phyloP scores from a whole-genome alignment of 2,329 filamentous ascomycete genomes.

The Fusarium sp. region DNA sequence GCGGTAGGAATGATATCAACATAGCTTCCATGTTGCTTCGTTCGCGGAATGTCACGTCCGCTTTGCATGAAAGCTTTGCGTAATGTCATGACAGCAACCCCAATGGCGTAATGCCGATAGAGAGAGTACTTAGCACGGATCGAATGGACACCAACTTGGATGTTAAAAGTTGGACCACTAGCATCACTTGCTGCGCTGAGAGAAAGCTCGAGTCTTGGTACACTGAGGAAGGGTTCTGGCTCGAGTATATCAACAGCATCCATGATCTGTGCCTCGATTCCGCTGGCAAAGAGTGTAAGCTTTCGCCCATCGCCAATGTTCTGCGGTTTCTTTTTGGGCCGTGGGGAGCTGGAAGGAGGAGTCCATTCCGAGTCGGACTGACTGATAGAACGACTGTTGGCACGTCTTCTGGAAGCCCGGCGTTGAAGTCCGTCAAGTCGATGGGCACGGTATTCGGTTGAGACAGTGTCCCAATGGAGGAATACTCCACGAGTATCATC shows the following conservation, averaged over 20 bases:
- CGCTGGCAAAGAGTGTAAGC: conserved; percentile 80
- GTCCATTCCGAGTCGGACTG: conserved; percentile 72
- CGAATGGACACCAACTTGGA: conserved; percentile 82
- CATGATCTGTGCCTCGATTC: conserved; percentile 88
- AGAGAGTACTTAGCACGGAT: conserved; percentile 89
- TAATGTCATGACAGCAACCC: conserved; percentile 80
- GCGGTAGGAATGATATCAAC: conserved; percentile 31
- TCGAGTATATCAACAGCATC: conserved; percentile 87
- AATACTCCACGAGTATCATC: conserved; percentile 82
- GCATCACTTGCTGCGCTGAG: conserved; percentile 86
- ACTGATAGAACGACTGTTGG: conserved; percentile 74
- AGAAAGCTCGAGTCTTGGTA: conserved; percentile 87
- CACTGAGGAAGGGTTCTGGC: conserved; percentile 81
- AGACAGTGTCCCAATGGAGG: conserved; percentile 86
- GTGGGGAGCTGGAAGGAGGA: conserved; percentile 50
- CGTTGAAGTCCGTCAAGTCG: conserved; percentile 71
- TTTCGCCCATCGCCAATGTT: conserved; percentile 78
- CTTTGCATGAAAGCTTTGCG: conserved; percentile 71
- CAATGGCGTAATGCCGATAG: conserved; percentile 89
- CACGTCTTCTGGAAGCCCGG: conserved; percentile 70
- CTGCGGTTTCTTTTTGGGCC: conserved; percentile 60
- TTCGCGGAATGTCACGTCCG: conserved; percentile 51
- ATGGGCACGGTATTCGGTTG: conserved; percentile 86
- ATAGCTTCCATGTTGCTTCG: conserved; percentile 43
- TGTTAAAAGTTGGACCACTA: conserved; percentile 86